A percentile compares a stretch with the other conserved stretches of the same genome.
Conservation (phyloP, 345 rosid species). For the Eucalyptus decipiens region DNA sequence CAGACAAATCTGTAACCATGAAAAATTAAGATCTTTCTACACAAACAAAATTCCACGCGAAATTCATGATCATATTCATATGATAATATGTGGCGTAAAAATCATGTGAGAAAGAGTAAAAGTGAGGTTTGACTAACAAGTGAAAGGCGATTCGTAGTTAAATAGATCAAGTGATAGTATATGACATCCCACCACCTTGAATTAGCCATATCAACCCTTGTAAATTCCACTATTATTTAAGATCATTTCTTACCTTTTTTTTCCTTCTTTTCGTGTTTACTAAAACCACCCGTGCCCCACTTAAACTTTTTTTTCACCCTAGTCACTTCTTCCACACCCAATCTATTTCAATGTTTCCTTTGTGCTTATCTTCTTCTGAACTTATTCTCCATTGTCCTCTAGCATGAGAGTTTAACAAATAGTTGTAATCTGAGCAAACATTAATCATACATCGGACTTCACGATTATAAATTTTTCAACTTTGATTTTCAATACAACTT, state of each 20-base stretch:
- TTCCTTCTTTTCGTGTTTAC: no score
- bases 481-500: no score
- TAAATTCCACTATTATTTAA: no score
- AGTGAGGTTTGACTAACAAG: neutral
- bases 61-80: no score
- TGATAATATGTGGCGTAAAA: neutral
- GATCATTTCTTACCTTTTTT: no score
- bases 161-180: no score
- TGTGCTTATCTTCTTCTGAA: neutral
- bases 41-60: neutral
- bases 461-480: no score
- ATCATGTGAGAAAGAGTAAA: neutral
- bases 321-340: neutral
- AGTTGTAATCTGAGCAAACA: neutral
- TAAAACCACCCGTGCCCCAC: neutral
- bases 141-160: neutral
- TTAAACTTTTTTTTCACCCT: neutral
- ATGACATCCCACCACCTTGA: neutral
- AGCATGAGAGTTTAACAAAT: neutral
- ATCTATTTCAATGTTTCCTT: neutral
- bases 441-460: neutral
- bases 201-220: neutral
- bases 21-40: neutral
- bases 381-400: neutral
- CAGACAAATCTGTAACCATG: neutral